Evolutionary conservation across 805 yeast genomes (phyloP).

Genomic region (Candida pseudofarinosa): DNA sequence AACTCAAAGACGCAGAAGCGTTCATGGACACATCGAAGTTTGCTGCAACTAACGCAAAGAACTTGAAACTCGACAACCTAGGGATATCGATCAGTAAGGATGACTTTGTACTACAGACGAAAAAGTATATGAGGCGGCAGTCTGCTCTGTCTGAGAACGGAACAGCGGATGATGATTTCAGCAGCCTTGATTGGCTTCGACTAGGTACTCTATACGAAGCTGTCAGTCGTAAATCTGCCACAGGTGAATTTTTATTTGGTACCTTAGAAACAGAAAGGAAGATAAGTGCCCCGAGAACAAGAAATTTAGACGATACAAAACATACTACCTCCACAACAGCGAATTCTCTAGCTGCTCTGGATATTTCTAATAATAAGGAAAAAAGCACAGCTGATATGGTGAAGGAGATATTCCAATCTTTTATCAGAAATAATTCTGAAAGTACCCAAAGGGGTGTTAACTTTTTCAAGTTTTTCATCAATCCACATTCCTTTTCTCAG

Average conservation of each 20-base stretch:
- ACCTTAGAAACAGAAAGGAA: slow-evolving; percentile 63
- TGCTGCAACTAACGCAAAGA: slow-evolving; percentile 61
- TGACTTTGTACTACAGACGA: slow-evolving; percentile 41
- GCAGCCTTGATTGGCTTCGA: slow-evolving; percentile 54
- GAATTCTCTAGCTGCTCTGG: slow-evolving; percentile 47
- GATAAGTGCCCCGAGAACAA: slow-evolving; percentile 26
- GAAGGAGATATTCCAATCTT: slow-evolving; percentile 44
- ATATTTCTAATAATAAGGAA: slow-evolving; percentile 46
- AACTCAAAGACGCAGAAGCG: slow-evolving; percentile 57
- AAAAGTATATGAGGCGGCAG: slow-evolving; percentile 24
- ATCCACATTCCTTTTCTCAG: slow-evolving; percentile 74
- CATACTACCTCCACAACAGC: slow-evolving; percentile 46
- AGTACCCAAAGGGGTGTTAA: no score
- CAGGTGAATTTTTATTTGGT: slow-evolving; percentile 64
- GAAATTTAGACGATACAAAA: slow-evolving; percentile 42
- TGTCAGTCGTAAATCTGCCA: slow-evolving; percentile 44
- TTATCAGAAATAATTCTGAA: slow-evolving; percentile 16
- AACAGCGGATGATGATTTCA: slow-evolving; percentile 27
- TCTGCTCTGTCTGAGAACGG: slow-evolving; percentile 11
- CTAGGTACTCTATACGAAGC: slow-evolving; percentile 51
- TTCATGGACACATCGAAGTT: slow-evolving; percentile 56
- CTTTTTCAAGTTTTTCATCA: slow-evolving; percentile 62
- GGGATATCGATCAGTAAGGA: slow-evolving; percentile 47
- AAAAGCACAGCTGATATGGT: slow-evolving; percentile 67
- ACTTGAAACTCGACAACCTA: slow-evolving; percentile 54